phyloP scores from a whole-genome alignment of 768 basidiomycete genomes.

The Coprinellus aureogranulatus region DNA sequence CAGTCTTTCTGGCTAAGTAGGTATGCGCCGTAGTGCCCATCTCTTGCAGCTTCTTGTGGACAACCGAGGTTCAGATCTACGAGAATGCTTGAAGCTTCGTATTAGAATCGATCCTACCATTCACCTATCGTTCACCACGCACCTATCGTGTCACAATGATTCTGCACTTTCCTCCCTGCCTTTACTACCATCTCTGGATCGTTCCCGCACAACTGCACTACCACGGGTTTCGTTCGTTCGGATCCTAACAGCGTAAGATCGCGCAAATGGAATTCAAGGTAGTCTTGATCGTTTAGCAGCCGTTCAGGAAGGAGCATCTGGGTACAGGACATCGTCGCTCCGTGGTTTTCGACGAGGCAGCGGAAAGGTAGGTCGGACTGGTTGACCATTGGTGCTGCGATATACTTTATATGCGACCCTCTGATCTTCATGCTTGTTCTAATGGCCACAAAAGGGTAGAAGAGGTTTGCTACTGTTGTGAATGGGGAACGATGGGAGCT shows the following conservation, averaged over 20 bases:
- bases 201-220: conserved; percentile 75
- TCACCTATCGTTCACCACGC: conserved; percentile 11
- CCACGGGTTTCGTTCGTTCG: conserved; percentile 44
- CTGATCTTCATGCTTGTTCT: neutral
- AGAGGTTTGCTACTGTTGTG: too few species aligned
- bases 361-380: conserved; percentile 80
- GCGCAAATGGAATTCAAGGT: conserved; percentile 60
- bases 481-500: too few species aligned
- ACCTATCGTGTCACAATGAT: conserved; percentile 72
- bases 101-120: neutral
- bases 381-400: conserved; percentile 77
- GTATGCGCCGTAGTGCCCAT: conserved; percentile 72
- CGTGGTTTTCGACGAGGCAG: conserved; percentile 55
- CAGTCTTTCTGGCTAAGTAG: conserved; percentile 72
- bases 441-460: too few species aligned
- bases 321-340: conserved; percentile 68
- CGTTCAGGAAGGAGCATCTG: conserved; percentile 72
- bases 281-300: conserved; percentile 61
- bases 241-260: conserved; percentile 42
- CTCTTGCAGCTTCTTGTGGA: conserved; percentile 66
- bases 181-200: conserved; percentile 58
- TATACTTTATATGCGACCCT: conserved; percentile 28
- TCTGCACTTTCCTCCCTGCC: conserved; percentile 59
- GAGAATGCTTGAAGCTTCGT: conserved; percentile 9
- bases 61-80: conserved; percentile 81